Conservation (phyloP, 371 early-diverging fungal species). For the Mortierella sp. region DNA sequence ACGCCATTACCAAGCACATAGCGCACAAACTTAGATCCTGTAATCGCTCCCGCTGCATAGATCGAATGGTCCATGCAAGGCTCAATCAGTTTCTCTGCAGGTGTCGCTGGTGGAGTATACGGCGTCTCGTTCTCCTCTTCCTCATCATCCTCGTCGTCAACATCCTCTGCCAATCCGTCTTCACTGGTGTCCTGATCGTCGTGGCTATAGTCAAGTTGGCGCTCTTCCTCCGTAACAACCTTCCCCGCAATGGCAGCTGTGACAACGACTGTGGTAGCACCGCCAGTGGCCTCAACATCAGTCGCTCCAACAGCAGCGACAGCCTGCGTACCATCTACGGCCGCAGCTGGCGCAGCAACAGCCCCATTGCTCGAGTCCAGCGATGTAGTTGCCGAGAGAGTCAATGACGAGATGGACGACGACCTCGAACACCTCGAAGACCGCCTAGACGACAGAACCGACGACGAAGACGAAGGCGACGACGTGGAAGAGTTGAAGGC, state of each 20-base stretch:
- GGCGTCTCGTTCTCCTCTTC: neutral
- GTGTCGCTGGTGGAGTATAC: constrained; percentile 1
- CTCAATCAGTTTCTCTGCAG: neutral
- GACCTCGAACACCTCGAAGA: constrained; percentile 5
- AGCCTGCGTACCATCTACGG: neutral
- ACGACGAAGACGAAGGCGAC: constrained; percentile 3
- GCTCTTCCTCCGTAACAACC: neutral
- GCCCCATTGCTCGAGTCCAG: neutral
- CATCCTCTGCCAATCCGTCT: neutral
- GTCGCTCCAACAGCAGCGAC: neutral
- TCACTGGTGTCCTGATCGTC: neutral
- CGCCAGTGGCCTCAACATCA: neutral
- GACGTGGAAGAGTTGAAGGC: neutral
- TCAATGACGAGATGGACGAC: constrained; percentile 18
- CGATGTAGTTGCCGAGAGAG: neutral
- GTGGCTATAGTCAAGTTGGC: neutral
- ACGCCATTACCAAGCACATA: constrained; percentile 55
- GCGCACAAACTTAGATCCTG: constrained; percentile 58
- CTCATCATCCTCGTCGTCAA: neutral
- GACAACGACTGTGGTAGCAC: neutral
- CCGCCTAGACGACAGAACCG: constrained; percentile 3
- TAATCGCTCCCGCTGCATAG: constrained; percentile 57
- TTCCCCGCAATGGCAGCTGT: neutral
- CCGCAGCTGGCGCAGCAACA: neutral
- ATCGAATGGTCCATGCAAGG: constrained; percentile 51